Conservation (phyloP, 164 flowering plant species). For the Malania oleifera region DNA sequence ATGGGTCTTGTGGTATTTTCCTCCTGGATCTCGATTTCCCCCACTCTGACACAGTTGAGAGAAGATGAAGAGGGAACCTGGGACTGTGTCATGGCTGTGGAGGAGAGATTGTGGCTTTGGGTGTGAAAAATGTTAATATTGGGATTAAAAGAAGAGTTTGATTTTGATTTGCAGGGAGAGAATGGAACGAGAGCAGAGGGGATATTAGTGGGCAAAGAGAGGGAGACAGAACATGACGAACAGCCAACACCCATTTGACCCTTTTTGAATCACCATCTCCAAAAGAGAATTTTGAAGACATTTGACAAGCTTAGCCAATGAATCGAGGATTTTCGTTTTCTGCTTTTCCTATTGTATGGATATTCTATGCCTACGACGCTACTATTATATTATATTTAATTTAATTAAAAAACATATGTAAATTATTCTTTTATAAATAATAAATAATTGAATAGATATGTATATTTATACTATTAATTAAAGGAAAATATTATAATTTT, state of each 20-base stretch:
- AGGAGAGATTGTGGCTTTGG: slow-evolving; percentile 12
- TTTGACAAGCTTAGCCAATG: no score
- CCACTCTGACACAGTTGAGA: slow-evolving; percentile 23
- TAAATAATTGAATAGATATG: no score
- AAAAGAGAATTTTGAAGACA: no score
- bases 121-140: slow-evolving; percentile 6
- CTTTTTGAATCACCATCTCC: no score
- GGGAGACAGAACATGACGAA: slow-evolving; percentile 6
- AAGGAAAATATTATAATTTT: no score
- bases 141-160: slow-evolving; percentile 9
- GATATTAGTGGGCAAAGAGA: slow-evolving; percentile 1
- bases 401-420: no score
- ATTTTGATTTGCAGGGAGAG: slow-evolving; percentile 4
- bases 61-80: slow-evolving; percentile 6
- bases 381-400: no score
- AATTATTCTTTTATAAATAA: no score
- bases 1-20: slow-evolving; percentile 16
- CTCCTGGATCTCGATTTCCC: slow-evolving; percentile 25
- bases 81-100: slow-evolving; percentile 15
- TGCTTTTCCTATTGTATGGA: no score
- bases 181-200: not conserved
- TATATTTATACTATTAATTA: no score
- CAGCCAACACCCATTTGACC: slow-evolving; percentile 15
- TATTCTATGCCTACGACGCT: no score
- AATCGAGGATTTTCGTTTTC: no score